Evolutionary conservation across 306 rosid genomes (phyloP).

Genomic region (Potentilla sterilis): DNA sequence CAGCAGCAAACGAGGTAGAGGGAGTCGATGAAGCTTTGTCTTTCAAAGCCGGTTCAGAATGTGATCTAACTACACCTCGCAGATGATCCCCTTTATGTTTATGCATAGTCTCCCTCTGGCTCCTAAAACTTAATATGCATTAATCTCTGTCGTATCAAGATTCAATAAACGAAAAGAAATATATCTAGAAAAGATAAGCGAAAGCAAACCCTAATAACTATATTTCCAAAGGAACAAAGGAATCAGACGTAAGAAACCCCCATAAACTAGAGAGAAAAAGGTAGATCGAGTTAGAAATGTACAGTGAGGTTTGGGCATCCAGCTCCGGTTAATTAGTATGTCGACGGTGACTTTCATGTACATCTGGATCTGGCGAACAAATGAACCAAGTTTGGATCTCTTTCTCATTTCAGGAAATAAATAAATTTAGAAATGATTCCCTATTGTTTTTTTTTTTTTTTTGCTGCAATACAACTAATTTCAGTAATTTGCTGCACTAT

Average conservation of each 20-base stretch:
- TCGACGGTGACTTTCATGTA: background rate
- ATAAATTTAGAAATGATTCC: background rate
- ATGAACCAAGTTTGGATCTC: background rate
- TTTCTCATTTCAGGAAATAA: background rate
- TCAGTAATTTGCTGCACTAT: too few species aligned
- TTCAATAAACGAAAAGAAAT: background rate
- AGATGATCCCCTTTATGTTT: background rate
- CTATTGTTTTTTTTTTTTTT: too few species aligned
- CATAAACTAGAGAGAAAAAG: background rate
- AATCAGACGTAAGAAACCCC: background rate
- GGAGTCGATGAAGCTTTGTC: conserved; percentile 5
- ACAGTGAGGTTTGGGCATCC: background rate
- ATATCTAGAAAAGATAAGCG: background rate
- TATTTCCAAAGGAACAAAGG: background rate
- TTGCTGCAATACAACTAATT: too few species aligned
- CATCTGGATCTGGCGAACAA: conserved; percentile 3
- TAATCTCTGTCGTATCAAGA: background rate
- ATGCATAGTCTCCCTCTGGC: background rate
- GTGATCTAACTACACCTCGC: conserved; percentile 17
- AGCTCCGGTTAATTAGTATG: background rate
- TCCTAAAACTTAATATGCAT: background rate
- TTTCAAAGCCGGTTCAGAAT: conserved; percentile 15
- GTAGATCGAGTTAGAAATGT: background rate
- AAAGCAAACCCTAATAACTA: background rate
- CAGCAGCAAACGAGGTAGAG: conserved; percentile 8